Evolutionary conservation across 768 basidiomycete species (phyloP), one percentile per base, ranked within the genome.

Genomic region (Naganishia vishniacii): DNA sequence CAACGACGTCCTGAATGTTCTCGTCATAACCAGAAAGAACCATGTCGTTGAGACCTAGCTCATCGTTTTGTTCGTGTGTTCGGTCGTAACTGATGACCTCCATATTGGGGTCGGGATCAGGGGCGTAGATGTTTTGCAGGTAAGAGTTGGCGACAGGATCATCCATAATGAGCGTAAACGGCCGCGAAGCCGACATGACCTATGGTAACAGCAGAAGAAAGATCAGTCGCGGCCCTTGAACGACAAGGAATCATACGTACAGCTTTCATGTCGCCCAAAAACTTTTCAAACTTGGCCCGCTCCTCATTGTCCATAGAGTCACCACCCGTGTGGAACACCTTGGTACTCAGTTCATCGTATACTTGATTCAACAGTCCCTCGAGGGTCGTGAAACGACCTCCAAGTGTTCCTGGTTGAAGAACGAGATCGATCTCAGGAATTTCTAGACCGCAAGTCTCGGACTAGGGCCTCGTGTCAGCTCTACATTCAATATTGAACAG

Each of bases 101-200:
- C 88, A 99, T 90, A 72, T 92, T 91, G 1, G 94, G 94, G 73
- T 98, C 94, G 0, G 89, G 86, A 73, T 99, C 94, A 4, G 95
- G 95, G 0, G 95, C 94, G 74, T 94, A 97, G n/a, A 93, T 71
- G 75, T 91, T 95, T 76, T 99, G 95, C 47, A 99, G 80, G 73
- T 98, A 93, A 2, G 91, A 93, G 76, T 98, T 97, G 15, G 90
- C 87, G 20, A 98, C 81, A 2, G 95, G 95, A 73, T 98, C 94
- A 72, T 98, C 94, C 11, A 99, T 80, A 74, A 98, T 88, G 65
- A 99, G 74, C 0, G 94, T 98, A 79, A 94, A 99, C 3, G 87
- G 86, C 34, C 80, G 81, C 58, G 86, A 83, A 13, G 83, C 93
- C 46, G 81, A 82, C 78, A 90, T 91, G 67, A 92, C 83, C 88